Evolutionary conservation across 1,284 basidiomycete genomes (phyloP).

Genomic region (Takashimella koratensis): DNA sequence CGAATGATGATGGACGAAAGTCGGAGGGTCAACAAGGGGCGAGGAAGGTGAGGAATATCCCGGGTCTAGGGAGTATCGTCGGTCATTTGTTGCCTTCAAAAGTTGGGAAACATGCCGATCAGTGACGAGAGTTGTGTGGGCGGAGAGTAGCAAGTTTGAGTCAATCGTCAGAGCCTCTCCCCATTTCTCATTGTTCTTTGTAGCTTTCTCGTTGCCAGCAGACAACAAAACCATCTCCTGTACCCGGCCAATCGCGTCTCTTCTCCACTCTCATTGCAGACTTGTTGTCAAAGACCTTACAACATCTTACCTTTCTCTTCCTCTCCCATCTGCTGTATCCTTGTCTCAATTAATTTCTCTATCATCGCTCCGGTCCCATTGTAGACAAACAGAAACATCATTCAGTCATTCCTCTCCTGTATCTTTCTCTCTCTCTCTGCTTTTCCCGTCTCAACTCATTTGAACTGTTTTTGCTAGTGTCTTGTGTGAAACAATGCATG

Average conservation of each 20-base stretch:
- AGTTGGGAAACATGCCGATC: not conserved
- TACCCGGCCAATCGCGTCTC: not conserved
- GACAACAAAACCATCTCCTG: not conserved
- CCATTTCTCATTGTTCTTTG: not conserved
- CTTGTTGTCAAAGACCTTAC: not conserved
- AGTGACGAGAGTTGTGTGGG: not conserved
- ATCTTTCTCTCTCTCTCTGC: not conserved
- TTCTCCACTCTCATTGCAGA: not conserved
- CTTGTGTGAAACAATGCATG: not conserved
- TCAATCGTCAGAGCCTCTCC: too few relatives aligned
- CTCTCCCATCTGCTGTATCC: too few relatives aligned
- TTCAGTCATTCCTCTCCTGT: not conserved
- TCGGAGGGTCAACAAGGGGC: not conserved
- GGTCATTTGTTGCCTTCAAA: not conserved
- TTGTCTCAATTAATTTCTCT: too few relatives aligned
- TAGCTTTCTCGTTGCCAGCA: not conserved
- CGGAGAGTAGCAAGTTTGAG: too few relatives aligned
- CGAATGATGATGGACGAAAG: not conserved
- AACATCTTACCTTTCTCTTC: not conserved
- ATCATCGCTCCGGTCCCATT: too few relatives aligned
- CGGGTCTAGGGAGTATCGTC: not conserved
- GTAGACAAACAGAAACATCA: too few relatives aligned
- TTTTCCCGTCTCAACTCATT: too few relatives aligned
- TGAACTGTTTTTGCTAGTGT: too few relatives aligned
- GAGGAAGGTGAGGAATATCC: not conserved